Evolutionary conservation across 495 filamentous ascomycete species (phyloP).

Genomic region (Chlorociboria aeruginascens): DNA sequence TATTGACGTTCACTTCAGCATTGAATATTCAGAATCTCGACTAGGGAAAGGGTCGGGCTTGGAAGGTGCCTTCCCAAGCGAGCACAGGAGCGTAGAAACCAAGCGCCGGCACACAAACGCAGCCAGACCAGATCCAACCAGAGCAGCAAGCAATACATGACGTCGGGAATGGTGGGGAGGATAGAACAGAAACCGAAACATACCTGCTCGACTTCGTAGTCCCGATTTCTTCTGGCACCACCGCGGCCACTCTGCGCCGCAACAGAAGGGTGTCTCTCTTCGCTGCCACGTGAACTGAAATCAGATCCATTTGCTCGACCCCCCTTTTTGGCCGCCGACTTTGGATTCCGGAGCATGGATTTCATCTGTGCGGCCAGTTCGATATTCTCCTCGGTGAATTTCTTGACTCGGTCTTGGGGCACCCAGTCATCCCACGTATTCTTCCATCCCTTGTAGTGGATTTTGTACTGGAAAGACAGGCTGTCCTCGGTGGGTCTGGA

Average conservation of each 20-base stretch:
- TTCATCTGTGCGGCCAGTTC: constrained; percentile 60
- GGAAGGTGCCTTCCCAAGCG: too few species aligned
- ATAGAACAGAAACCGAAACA: too few species aligned
- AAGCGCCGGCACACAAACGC: not conserved
- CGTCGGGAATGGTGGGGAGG: constrained; percentile 13
- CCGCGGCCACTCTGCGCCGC: constrained; percentile 50
- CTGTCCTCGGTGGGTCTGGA: constrained; percentile 51
- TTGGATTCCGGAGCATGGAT: constrained; percentile 33
- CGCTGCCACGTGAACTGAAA: constrained; percentile 72
- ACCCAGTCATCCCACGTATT: constrained; percentile 99
- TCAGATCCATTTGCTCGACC: constrained; percentile 48
- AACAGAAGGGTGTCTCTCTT: constrained; percentile 64
- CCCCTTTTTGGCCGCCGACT: constrained; percentile 32
- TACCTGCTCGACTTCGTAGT: constrained; percentile 81
- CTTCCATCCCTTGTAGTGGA: constrained; percentile 99
- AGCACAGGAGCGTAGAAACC: too few species aligned
- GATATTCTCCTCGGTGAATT: constrained; percentile 88
- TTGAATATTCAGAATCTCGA: too few species aligned
- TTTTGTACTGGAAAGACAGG: constrained; percentile 65
- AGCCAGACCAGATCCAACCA: not conserved
- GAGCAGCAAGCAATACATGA: not conserved
- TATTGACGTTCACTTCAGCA: too few species aligned
- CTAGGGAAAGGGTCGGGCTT: too few species aligned
- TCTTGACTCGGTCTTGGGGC: constrained; percentile 82
- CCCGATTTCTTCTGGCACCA: constrained; percentile 55